These are phyloP conservation scores for Nicotiana tomentosiformis DNA, from an alignment of 257 asterid genomes.

Conservation along the genomic window DNA sequence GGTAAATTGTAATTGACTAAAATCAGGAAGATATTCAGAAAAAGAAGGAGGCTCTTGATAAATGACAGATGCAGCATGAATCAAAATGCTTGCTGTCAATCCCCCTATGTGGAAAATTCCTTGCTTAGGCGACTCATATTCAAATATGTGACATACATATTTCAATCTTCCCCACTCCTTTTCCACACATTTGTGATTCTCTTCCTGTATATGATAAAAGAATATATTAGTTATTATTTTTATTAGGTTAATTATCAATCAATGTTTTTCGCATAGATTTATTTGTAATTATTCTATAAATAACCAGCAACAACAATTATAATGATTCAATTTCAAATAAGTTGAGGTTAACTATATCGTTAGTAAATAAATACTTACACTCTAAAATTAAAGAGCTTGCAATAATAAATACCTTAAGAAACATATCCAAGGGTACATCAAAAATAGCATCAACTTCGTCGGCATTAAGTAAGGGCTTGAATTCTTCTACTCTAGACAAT, in stretches of 20 bases:
- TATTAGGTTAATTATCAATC: not conserved
- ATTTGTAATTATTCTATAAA: not conserved
- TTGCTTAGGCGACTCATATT: slow-evolving; percentile 25
- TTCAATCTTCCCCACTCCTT: slow-evolving; percentile 42
- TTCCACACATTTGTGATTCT: slow-evolving; percentile 28
- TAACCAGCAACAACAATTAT: not conserved
- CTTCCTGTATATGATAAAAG: slow-evolving; percentile 19
- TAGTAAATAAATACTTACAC: not conserved
- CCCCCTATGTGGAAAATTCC: slow-evolving; percentile 38
- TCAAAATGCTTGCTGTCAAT: slow-evolving; percentile 47
- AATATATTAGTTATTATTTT: not conserved
- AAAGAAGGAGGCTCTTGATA: slow-evolving; percentile 42
- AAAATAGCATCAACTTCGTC: slow-evolving; percentile 64
- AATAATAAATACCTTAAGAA: slow-evolving; percentile 29
- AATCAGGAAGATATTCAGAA: slow-evolving; percentile 42
- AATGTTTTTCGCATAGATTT: not conserved
- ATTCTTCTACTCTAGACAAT: slow-evolving; percentile 34
- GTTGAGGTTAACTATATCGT: not conserved
- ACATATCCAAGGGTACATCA: slow-evolving; percentile 52
- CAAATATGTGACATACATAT: slow-evolving; percentile 42
- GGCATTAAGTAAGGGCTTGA: slow-evolving; percentile 47
- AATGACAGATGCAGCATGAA: slow-evolving; percentile 41
- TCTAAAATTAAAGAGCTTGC: not conserved
- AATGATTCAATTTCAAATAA: not conserved
- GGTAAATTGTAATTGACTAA: slow-evolving; percentile 39